Conservation (phyloP, 257 asterid genomes). For the Solanum rostratum region DNA sequence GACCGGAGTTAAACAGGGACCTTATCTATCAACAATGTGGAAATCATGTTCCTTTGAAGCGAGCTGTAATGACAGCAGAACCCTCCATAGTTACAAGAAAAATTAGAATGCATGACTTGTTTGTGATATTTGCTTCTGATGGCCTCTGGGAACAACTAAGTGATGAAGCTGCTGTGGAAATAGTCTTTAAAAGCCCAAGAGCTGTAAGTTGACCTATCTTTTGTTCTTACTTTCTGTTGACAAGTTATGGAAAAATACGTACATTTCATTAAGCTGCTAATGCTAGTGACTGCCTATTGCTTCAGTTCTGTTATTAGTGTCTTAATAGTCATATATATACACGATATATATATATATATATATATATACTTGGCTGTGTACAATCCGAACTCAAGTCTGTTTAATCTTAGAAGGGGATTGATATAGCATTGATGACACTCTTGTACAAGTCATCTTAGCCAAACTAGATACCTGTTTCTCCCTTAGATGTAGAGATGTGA, state of each 20-base stretch:
- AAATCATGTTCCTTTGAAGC: constrained; percentile 7
- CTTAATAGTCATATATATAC: neutral
- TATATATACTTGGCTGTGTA: neutral
- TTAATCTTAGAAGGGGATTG: neutral
- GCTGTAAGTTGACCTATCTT: constrained; percentile 10
- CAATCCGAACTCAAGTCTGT: neutral
- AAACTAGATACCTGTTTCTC: neutral
- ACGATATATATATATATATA: too few species aligned
- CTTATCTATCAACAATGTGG: constrained; percentile 13
- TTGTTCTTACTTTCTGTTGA: neutral
- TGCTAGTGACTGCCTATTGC: neutral
- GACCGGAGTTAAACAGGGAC: constrained; percentile 12
- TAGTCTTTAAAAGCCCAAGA: constrained; percentile 12
- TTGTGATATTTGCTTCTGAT: constrained; percentile 25
- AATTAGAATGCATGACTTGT: constrained; percentile 11
- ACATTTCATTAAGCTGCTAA: neutral
- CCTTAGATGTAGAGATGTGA: neutral
- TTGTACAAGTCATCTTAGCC: neutral
- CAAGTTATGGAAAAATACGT: neutral
- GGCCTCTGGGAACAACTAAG: constrained; percentile 27
- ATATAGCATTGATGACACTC: neutral
- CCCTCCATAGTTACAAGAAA: constrained; percentile 15
- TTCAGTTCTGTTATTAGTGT: neutral
- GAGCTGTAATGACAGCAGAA: constrained; percentile 12
- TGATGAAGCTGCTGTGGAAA: constrained; percentile 19